Base-by-base conservation (phyloP, 352 stramenopile species). In the Phytophthora pseudosyringae region DNA sequence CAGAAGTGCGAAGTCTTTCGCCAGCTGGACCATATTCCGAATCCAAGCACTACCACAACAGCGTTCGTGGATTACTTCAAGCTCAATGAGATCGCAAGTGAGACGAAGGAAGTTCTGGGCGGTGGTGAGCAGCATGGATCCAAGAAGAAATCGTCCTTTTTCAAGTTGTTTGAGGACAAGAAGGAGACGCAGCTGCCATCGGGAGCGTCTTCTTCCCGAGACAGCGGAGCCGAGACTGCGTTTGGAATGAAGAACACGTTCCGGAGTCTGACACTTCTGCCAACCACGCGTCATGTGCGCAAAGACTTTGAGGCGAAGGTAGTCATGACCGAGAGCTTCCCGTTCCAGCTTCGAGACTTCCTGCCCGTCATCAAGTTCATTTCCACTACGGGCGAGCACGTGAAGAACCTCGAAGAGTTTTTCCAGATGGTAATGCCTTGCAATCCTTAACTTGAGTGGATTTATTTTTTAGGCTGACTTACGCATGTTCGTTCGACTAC, bases 271-370 rank as follows among this genome's bases (percentile, higher is more conserved):
- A 92, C 82, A 31, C 58, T 90, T 8, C 59, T 86, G n/a, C 83
- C 83, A 9, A 43, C 60, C 7, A 63, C 80, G 32, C 72, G 70
- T 10, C 63, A 62, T 38, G 64, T 86, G 16, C 57, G 60, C 21
- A 93, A 93, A 59, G 78, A 83, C n/a, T 89, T 94, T 59, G 83
- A 94, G 15, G 82, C 80, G 11, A 93, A 90, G 31, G 80, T 93
- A 16, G 68, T 91, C 36, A 94, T 94, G 83, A 73, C 82, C 1
- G 73, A 93, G 50, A 80, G 59, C 8, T 94, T 94, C 38, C 83
- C 83, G n/a, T 86, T 94, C 51, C 67, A 89, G 25, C 67, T 86
- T 29, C 60, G 60, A 13, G 83, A 94, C 53, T 94, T 94, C 38
- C 38, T 93, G 0, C 83, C 83, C 6, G 79, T 94, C 31, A 89